These are phyloP conservation scores for Clohesyomyces aquaticus DNA, from an alignment of 495 filamentous ascomycete species.

Conservation along the genomic window DNA sequence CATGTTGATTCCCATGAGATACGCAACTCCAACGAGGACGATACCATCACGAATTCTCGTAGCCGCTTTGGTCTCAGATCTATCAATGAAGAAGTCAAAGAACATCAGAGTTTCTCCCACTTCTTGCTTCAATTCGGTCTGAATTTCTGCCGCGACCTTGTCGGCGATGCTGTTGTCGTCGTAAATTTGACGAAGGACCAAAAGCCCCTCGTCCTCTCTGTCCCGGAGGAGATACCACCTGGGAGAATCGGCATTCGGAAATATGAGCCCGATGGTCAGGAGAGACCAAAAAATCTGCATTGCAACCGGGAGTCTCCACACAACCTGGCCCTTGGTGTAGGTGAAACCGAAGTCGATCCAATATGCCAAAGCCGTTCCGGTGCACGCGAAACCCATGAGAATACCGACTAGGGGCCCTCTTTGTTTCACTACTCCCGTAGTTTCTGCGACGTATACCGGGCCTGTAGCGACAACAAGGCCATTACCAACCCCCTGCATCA, in stretches of 20 bases:
- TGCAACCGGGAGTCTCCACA: slow-evolving; percentile 23
- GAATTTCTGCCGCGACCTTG: slow-evolving; percentile 13
- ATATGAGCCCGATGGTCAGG: slow-evolving; percentile 10
- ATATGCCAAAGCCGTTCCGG: slow-evolving; percentile 22
- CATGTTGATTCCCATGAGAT: slow-evolving; percentile 37
- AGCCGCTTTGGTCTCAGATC: slow-evolving; percentile 30
- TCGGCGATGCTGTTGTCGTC: slow-evolving; percentile 6
- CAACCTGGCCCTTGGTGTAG: slow-evolving; percentile 14
- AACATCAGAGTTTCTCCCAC: slow-evolving; percentile 20
- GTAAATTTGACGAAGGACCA: slow-evolving; percentile 19
- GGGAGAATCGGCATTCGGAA: slow-evolving; percentile 15
- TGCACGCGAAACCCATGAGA: slow-evolving; percentile 10
- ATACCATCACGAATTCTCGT: slow-evolving; percentile 35
- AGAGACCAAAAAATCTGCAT: slow-evolving; percentile 25
- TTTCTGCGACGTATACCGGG: slow-evolving; percentile 27
- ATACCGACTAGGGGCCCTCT: slow-evolving; percentile 17
- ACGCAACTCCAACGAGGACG: slow-evolving; percentile 30
- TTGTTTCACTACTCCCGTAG: slow-evolving; percentile 5
- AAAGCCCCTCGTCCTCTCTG: slow-evolving; percentile 8
- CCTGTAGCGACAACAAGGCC: slow-evolving; percentile 16
- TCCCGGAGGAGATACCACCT: slow-evolving; percentile 14
- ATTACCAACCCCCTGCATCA: slow-evolving; percentile 25
- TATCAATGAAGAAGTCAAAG: slow-evolving; percentile 31
- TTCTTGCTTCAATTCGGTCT: slow-evolving; percentile 12
- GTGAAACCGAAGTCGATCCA: slow-evolving; percentile 32